Base-by-base conservation (phyloP, 768 basidiomycete species). In the Lactifluus rugatus region DNA sequence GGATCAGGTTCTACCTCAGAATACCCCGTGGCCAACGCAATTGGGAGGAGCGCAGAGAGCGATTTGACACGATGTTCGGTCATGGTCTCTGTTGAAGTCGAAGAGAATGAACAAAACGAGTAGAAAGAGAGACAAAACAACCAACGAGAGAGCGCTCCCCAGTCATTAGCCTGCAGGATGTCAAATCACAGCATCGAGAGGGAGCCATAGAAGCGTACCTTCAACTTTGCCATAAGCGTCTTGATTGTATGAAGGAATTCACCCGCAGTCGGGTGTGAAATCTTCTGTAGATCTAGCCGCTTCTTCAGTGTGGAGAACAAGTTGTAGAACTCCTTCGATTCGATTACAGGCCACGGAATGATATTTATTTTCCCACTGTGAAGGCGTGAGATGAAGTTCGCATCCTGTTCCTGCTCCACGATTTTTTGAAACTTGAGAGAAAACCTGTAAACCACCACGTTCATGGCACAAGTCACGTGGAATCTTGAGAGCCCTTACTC, bases 321-420 rank as follows among this genome's bases (percentile, higher is more conserved):
- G 6, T 66, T 71, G 58, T 85, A 85, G 64, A 85, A 85, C 25
- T 81, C 76, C 34, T 69, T 74, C 0, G 82, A 83, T 62, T 81
- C 79, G 41, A 85, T 83, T 46, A 84, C 80, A 0, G 81, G 82
- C 83, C 84, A 85, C 2, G 83, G 83, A 14, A 84, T 74, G 13
- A 85, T 84, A 45, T 73, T 73, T 10, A 84, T 64, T 50, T 74
- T 73, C 1, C 82, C 82, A 0, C 74, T 73, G 58, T 85, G 83
- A 3, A 84, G 73, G 2, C 74, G 76, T 16, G 81, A 77, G 55
- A 85, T 82, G 65, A 85, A 84, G 59, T 85, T 84, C 0, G 77
- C 70, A 39, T 74, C 81, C 66, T 82, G 81, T 58, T 84, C 81
- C 9, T 80, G 75, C 49, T 80, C 74, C 13, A 85, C 82, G 19